Evolutionary conservation across 768 basidiomycete species (phyloP).

Genomic region (Pleurotus tuber-regium): DNA sequence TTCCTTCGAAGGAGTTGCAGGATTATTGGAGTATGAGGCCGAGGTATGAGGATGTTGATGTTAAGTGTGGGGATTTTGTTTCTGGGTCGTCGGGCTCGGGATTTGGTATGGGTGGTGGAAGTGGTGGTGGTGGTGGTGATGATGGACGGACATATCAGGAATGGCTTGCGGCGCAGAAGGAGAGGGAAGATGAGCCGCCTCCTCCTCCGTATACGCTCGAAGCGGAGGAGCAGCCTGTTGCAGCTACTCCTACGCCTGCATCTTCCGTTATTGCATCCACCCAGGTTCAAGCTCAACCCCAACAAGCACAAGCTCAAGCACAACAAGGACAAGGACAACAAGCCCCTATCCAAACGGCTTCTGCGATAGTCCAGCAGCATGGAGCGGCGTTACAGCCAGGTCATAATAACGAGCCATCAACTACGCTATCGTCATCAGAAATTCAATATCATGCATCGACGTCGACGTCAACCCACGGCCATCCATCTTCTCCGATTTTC

Average conservation of each 20-base stretch:
- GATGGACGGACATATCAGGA: conserved; percentile 39
- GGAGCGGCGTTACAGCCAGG: not conserved
- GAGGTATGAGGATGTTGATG: conserved; percentile 44
- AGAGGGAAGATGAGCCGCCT: conserved; percentile 48
- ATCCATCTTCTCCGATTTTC: not conserved
- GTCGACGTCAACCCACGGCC: not conserved
- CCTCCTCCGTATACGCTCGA: conserved; percentile 72
- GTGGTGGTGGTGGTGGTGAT: conserved; percentile 12
- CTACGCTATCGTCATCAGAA: no score
- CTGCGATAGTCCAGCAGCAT: not conserved
- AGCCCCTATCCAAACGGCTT: not conserved
- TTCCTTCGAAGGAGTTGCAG: conserved; percentile 68
- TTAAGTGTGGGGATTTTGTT: conserved; percentile 26
- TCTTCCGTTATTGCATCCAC: conserved; percentile 7
- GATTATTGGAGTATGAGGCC: conserved; percentile 74
- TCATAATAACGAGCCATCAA: not conserved
- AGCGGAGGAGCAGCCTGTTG: conserved; percentile 27
- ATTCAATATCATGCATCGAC: not conserved
- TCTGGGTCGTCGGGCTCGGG: conserved; percentile 1
- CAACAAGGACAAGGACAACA: no score
- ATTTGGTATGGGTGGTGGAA: conserved; percentile 15
- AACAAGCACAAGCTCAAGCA: no score
- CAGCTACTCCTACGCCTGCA: not conserved
- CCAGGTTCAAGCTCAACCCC: conserved; percentile 7
- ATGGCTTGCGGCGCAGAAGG: conserved; percentile 46